Evolutionary conservation across 257 asterid genomes (phyloP), one percentile per base, ranked within the genome.

Genomic region (Plantago ovata): DNA sequence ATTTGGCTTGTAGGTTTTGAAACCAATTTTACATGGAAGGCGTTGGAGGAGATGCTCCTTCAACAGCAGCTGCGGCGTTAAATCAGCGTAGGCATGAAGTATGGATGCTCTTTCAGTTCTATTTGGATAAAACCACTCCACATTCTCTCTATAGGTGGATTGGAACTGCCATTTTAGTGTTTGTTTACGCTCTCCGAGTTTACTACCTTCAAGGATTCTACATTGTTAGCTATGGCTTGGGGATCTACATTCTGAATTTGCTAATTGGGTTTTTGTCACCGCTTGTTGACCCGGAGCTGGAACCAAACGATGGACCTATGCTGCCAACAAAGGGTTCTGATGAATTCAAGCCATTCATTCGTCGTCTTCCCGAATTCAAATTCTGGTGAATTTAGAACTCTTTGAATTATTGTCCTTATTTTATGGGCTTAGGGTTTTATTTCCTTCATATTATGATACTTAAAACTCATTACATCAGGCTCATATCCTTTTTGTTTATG

Each of bases 311-410:
- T 67, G 98, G 96, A 16, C 96, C 96, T 18, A 14, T 78, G 70
- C 76, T 91, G 41, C 98, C 98, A 9, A 91, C 96, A 9, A 91
- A 85, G 79, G 98, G 98, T 63, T 91, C 98, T 13, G 98, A 91
- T 61, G 98, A 91, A 71, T 91, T 87, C 80, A 87, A 85, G 78
- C 96, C 98, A 56, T 91, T 91, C 71, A 85, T 91, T 64, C 96
- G 98, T 18, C 98, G 98, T 38, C 98, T 91, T 69, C 98, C 98
- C 8, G 98, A 86, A 75, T 90, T 90, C 70, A 90, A 90, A 78
- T 90, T 87, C 85, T 90, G 98, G 98, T 90, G 78, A 62, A 56
- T 64, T 38, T 63, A 58, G 50, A 46, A 36, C 53, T 72, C 24
- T 38, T 38, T 38, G n/a, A 12, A 52, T 50, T 10, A 6, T 47